phyloP scores from a whole-genome alignment of 441 rosid species.

The Cnidoscolus chayamansa region DNA sequence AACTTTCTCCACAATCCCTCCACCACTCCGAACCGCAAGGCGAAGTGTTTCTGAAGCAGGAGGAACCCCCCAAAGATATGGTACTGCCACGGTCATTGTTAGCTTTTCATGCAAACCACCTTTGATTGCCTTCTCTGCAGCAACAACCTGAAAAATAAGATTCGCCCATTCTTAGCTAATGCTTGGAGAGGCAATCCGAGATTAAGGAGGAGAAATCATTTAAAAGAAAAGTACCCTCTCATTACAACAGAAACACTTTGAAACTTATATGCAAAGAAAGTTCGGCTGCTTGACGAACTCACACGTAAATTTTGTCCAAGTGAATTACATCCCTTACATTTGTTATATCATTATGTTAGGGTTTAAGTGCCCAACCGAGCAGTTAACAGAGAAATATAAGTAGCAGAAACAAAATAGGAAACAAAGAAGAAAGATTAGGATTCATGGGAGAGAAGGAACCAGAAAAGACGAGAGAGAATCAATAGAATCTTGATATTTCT shows the following conservation, averaged over 20 bases:
- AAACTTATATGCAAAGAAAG: neutral
- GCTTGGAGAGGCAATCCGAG: neutral
- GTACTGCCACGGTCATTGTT: conserved; percentile 86
- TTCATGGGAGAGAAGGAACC: too few species aligned
- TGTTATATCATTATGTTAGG: too few species aligned
- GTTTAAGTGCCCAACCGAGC: too few species aligned
- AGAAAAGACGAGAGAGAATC: too few species aligned
- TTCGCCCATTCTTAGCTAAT: neutral
- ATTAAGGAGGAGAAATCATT: neutral
- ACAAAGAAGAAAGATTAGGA: too few species aligned
- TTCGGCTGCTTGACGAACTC: neutral
- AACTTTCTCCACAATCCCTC: conserved; percentile 87
- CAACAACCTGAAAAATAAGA: conserved; percentile 49
- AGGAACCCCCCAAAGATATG: conserved; percentile 92
- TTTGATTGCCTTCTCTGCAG: conserved; percentile 69
- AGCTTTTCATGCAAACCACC: conserved; percentile 84
- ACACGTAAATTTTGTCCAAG: neutral
- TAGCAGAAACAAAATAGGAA: too few species aligned
- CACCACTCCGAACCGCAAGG: conserved; percentile 81
- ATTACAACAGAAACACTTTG: neutral
- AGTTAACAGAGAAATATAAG: too few species aligned
- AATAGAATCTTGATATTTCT: too few species aligned
- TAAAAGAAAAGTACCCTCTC: neutral
- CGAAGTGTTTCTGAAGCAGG: conserved; percentile 92
- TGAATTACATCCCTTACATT: too few species aligned